Conservation (phyloP, 176 grass and related monocot species). For the Oryza longistaminata region DNA sequence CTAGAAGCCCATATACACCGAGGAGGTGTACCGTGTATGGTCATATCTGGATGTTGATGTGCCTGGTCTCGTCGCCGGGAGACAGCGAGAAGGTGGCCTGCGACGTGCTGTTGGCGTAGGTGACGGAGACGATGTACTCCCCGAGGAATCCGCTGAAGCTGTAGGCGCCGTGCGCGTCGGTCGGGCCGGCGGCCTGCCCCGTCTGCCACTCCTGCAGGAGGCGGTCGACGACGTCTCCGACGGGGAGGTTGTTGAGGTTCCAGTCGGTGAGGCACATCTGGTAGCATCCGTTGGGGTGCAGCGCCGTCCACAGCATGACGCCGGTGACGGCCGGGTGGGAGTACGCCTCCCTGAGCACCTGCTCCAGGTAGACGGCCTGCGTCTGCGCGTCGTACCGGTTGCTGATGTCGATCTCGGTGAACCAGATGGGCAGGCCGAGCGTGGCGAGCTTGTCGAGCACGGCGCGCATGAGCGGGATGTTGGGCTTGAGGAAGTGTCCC, state of each 20-base stretch:
- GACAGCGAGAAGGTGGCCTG: constrained; percentile 72
- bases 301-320: constrained; percentile 86
- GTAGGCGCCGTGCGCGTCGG: constrained; percentile 77
- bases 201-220: constrained; percentile 82
- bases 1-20: background rate
- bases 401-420: constrained; percentile 94
- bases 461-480: constrained; percentile 84
- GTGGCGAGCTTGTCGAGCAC: constrained; percentile 91
- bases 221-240: constrained; percentile 71
- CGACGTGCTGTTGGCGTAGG: constrained; percentile 57
- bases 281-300: constrained; percentile 81
- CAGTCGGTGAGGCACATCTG: constrained; percentile 96
- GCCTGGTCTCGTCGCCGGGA: constrained; percentile 89
- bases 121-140: constrained; percentile 68
- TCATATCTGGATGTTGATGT: constrained; percentile 81
- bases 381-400: constrained; percentile 68
- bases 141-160: constrained; percentile 83
- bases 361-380: constrained; percentile 80
- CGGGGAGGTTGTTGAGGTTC: constrained; percentile 69
- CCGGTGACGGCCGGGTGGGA: constrained; percentile 82
- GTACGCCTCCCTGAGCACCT: constrained; percentile 86
- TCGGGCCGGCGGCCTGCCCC: constrained; percentile 42
- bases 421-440: constrained; percentile 87
- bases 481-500: constrained; percentile 90
- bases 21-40: background rate